Conservation (phyloP, 2,329 filamentous ascomycete genomes). For the Monosporascus sp. region DNA sequence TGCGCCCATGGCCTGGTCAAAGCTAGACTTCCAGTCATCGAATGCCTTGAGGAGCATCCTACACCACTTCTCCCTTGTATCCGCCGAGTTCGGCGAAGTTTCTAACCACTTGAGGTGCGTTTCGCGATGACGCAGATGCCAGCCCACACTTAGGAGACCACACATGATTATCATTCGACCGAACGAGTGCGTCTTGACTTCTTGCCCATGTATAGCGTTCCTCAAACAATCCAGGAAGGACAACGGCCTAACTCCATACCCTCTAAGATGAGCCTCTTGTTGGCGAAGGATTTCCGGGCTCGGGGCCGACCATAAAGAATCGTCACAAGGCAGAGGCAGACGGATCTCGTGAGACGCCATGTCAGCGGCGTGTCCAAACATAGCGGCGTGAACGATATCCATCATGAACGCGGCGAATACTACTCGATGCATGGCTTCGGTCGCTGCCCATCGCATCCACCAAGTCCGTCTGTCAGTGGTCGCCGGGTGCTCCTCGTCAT, state of each 20-base stretch:
- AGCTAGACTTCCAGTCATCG: conserved; percentile 81
- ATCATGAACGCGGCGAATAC: conserved; percentile 88
- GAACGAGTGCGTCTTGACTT: conserved; percentile 80
- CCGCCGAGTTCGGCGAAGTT: conserved; percentile 57
- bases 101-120: conserved; percentile 77
- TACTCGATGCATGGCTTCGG: conserved; percentile 78
- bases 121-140: conserved; percentile 85
- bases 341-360: conserved; percentile 91
- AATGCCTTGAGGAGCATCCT: conserved; percentile 72
- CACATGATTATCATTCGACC: conserved; percentile 88
- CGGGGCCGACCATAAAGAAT: conserved; percentile 77
- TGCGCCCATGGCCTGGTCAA: conserved; percentile 61
- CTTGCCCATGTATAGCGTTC: conserved; percentile 73
- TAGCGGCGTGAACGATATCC: conserved; percentile 82
- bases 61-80: conserved; percentile 68
- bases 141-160: conserved; percentile 82
- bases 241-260: conserved; percentile 72
- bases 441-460: conserved; percentile 86
- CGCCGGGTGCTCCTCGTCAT: conserved; percentile 49
- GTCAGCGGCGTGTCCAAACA: conserved; percentile 86
- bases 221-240: conserved; percentile 84
- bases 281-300: conserved; percentile 72
- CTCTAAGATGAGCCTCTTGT: conserved; percentile 69
- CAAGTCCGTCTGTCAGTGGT: conserved; percentile 45
- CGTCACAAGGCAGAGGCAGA: conserved; percentile 79